Percentiles rank a stretch among this genome's conserved stretches.
Conservation (phyloP, 2,329 filamentous ascomycete genomes). For the Fusarium nisikadoi region DNA sequence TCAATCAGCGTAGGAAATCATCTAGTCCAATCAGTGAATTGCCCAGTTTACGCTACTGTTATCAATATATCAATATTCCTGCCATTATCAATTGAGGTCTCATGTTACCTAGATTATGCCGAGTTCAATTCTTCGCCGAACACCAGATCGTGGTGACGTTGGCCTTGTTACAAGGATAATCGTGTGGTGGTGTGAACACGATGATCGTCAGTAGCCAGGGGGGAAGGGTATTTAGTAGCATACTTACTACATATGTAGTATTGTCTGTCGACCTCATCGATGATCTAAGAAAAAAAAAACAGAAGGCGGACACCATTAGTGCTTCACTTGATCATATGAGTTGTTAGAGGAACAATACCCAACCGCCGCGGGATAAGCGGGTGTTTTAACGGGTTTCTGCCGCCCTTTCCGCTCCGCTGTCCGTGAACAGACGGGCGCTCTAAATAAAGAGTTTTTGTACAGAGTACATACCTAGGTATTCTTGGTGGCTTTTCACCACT, state of each 20-base stretch:
- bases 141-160: constrained; percentile 10
- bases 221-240: background rate
- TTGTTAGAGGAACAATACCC: constrained; percentile 3
- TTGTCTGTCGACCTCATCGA: constrained; percentile 6
- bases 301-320: constrained; percentile 22
- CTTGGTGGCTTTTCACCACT: background rate
- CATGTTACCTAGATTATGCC: background rate
- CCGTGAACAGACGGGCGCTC: background rate
- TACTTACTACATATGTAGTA: background rate
- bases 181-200: constrained; percentile 1
- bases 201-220: background rate
- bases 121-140: background rate
- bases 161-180: constrained; percentile 3
- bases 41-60: background rate
- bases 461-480: background rate
- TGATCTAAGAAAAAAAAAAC: background rate
- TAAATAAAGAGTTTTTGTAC: background rate
- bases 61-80: too few species aligned
- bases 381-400: constrained; percentile 23
- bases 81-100: too few species aligned
- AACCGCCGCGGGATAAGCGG: constrained; percentile 21
- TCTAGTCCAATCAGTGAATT: background rate
- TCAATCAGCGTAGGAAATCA: background rate
- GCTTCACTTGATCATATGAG: constrained; percentile 24
- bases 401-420: constrained; percentile 3